phyloP scores from a whole-genome alignment of 148 eudicot species.

The Agrostemma githago region DNA sequence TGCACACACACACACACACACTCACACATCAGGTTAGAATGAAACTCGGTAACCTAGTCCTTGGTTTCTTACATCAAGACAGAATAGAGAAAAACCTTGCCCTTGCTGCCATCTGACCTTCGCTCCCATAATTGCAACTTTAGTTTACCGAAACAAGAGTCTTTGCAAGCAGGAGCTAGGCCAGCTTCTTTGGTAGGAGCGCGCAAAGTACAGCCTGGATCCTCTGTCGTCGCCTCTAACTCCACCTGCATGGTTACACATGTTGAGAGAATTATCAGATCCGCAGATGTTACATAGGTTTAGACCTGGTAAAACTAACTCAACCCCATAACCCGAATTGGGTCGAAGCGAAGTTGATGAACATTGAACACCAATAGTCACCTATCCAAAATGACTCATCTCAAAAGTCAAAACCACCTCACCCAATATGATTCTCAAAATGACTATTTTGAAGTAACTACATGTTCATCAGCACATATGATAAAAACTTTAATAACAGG shows the following conservation, averaged over 20 bases:
- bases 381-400: neutral
- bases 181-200: constrained; percentile 86
- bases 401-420: neutral
- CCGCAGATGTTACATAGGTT: neutral
- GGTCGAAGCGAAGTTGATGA: neutral
- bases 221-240: constrained; percentile 63
- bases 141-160: constrained; percentile 62
- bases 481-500: neutral
- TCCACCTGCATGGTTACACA: constrained; percentile 46
- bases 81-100: constrained; percentile 49
- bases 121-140: constrained; percentile 68
- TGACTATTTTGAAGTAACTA: neutral
- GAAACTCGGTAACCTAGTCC: neutral
- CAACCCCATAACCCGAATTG: neutral
- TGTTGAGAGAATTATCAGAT: constrained; percentile 2
- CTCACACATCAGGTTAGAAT: neutral
- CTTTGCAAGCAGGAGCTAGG: constrained; percentile 86
- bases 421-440: neutral
- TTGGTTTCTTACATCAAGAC: neutral
- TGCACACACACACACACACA: neutral
- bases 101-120: constrained; percentile 58
- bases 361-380: neutral
- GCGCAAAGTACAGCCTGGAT: constrained; percentile 78
- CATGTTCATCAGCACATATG: neutral
- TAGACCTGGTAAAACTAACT: neutral